Percentiles rank a stretch among this genome's conserved stretches.
These are phyloP conservation scores for Alternaria dauci DNA, from an alignment of 2,329 filamentous ascomycete genomes.

Conservation along the genomic window DNA sequence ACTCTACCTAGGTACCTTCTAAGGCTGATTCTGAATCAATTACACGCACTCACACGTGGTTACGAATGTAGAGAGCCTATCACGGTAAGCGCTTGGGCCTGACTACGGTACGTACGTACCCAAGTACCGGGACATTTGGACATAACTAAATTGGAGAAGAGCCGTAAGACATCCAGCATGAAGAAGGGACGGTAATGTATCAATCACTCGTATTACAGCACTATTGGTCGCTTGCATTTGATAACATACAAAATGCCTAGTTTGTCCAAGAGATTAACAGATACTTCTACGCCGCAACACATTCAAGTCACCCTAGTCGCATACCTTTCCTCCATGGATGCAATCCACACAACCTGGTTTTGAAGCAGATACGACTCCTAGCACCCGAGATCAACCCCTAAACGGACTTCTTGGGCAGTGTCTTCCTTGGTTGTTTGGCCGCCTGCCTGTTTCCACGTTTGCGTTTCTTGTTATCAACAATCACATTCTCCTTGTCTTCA, in stretches of 20 bases:
- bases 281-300: not conserved
- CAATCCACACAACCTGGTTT: not conserved
- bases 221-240: not conserved
- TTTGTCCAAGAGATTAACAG: not conserved
- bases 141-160: not conserved
- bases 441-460: not conserved
- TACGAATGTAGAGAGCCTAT: slow-evolving; percentile 2
- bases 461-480: slow-evolving; percentile 1
- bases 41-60: slow-evolving; percentile 10
- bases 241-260: not conserved
- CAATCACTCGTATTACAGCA: not conserved
- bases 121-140: not conserved
- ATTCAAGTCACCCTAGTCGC: not conserved
- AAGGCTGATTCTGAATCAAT: not conserved
- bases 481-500: not conserved
- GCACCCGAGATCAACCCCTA: not conserved
- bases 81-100: slow-evolving; percentile 10
- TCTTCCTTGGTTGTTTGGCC: not conserved
- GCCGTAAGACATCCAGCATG: too few species aligned
- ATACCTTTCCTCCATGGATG: not conserved
- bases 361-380: not conserved
- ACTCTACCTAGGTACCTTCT: not conserved
- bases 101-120: slow-evolving; percentile 2
- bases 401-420: not conserved
- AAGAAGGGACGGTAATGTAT: not conserved